Evolutionary conservation across 768 basidiomycete species (phyloP).

Genomic region (Trametes cingulata): DNA sequence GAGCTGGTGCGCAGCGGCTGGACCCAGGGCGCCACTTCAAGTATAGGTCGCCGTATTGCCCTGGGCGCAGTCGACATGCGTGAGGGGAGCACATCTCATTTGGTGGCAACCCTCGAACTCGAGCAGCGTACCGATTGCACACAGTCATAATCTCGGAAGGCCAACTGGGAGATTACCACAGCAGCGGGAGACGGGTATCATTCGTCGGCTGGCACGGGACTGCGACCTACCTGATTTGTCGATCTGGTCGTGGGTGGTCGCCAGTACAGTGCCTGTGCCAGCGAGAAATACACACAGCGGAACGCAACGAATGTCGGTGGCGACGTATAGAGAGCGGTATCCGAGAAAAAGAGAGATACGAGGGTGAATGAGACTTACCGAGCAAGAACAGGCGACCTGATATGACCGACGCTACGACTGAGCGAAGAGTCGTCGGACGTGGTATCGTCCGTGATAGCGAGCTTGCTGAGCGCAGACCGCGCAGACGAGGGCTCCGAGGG

Average conservation of each 20-base stretch:
- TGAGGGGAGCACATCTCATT: background rate
- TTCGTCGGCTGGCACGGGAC: background rate
- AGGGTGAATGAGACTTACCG: constrained; percentile 22
- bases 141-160: background rate
- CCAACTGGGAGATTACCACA: background rate
- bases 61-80: background rate
- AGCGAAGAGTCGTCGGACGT: constrained; percentile 13
- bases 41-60: background rate
- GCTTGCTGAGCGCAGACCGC: background rate
- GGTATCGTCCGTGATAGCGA: constrained; percentile 8
- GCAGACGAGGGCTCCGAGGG: background rate
- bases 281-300: background rate
- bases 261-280: background rate
- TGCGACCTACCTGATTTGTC: constrained; percentile 1
- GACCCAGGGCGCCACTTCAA: background rate
- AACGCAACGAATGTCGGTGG: background rate
- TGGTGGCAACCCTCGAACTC: background rate
- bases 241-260: background rate
- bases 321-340: background rate
- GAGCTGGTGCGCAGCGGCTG: background rate
- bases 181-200: background rate
- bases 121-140: background rate
- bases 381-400: constrained; percentile 26
- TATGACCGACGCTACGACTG: constrained; percentile 19
- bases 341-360: background rate